Base-by-base conservation (phyloP, 345 rosid genomes). In the Salix suchowensis region DNA sequence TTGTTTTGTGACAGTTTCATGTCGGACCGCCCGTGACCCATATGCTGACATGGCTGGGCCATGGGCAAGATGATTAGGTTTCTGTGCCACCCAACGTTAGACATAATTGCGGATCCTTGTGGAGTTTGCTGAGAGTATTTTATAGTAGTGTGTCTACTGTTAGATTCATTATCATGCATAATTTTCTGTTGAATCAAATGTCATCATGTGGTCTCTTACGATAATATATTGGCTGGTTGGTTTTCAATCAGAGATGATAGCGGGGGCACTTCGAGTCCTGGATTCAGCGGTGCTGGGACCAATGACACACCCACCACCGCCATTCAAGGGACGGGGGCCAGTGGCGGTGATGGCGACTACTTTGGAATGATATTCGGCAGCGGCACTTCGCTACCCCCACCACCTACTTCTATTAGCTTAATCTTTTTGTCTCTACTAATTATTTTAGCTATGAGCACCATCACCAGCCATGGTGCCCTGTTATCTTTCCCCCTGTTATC, bases 351-450 rank as follows among this genome's bases (percentile, higher is more conserved):
- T 32, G 88, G 76, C 1, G 85, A 84, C 80, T 76, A 28, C 77
- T 89, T 93, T 77, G 87, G 93, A 71, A 88, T 88, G 92, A 91
- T 85, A 83, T 96, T 96, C 8, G 90, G 94, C 80, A 83, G 87
- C 73, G 87, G 80, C n/a, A 85, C 74, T 0, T 73, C 87, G 30
- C 79, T 84, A 21, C 72, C 62, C 36, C 65, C 65, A 26, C 80
- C 87, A 48, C 68, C 80, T 37, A 1, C 74, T 18, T 65, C 86
- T 21, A 40, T 65, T 6, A 30, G 83, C 64, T 81, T 86, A 21
- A 42, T 84, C 58, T 30, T 82, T 82, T 83, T 88, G 87, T 89
- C 82, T 58, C 60, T 84, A 78, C 7, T 84, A 75, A 86, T 77
- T 80, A 82, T 88, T 85, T 76, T 90, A 64, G 66, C 76, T 78